phyloP scores from a whole-genome alignment of 805 yeast species.

The Starmerella asiatica region DNA sequence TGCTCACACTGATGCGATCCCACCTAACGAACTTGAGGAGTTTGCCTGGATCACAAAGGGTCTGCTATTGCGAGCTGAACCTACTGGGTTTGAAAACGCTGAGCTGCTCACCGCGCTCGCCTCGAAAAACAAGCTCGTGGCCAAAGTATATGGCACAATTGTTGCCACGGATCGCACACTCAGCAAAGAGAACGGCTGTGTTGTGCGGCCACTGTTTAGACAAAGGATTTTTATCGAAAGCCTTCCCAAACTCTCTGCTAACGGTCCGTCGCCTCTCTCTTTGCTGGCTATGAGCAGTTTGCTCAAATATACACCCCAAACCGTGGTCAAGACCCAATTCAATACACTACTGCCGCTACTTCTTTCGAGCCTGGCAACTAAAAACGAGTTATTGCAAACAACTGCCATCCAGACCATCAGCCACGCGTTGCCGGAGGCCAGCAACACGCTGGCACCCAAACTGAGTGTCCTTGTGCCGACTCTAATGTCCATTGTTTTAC shows the following conservation, averaged over 20 bases:
- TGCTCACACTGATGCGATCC: slow-evolving; percentile 17
- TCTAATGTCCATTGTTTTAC: slow-evolving; percentile 1
- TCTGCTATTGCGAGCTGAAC: slow-evolving; percentile 44
- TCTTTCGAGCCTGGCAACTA: slow-evolving; percentile 45
- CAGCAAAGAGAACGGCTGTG: slow-evolving; percentile 40
- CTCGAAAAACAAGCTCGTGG: slow-evolving; percentile 29
- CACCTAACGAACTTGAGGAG: slow-evolving; percentile 35
- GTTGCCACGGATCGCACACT: slow-evolving; percentile 56
- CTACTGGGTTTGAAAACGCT: slow-evolving; percentile 27
- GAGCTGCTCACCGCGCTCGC: slow-evolving; percentile 30
- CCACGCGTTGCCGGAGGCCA: slow-evolving; percentile 8
- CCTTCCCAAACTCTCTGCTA: slow-evolving; percentile 40
- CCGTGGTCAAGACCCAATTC: slow-evolving; percentile 53
- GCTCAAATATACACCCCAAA: slow-evolving; percentile 48
- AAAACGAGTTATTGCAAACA: slow-evolving; percentile 20
- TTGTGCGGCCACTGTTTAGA: slow-evolving; percentile 57
- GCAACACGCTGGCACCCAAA: slow-evolving; percentile 1
- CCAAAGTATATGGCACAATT: slow-evolving; percentile 49
- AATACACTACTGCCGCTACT: slow-evolving; percentile 55
- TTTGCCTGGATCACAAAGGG: slow-evolving; percentile 64
- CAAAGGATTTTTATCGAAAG: slow-evolving; percentile 59
- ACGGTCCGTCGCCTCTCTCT: slow-evolving; percentile 33
- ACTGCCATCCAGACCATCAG: slow-evolving; percentile 4
- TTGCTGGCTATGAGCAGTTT: slow-evolving; percentile 55
- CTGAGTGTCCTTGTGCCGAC: slow-evolving; percentile 2